These are phyloP conservation scores for Vachellia pachyceras DNA, from an alignment of 306 rosid genomes.

Conservation along the genomic window DNA sequence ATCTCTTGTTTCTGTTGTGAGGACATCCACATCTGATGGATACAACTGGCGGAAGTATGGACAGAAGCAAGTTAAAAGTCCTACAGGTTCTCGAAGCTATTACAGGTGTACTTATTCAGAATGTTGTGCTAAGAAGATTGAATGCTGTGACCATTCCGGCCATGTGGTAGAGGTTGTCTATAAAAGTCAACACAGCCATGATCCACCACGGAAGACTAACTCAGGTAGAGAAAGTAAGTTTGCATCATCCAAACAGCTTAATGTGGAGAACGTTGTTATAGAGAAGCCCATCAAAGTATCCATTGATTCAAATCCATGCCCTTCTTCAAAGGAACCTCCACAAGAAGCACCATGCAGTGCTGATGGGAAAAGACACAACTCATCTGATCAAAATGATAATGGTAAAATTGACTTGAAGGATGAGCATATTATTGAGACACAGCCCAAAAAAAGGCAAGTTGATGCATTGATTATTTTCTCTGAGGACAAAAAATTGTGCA, in stretches of 20 bases:
- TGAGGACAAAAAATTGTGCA: background rate
- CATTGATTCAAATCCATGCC: constrained; percentile 55
- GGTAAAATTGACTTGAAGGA: constrained; percentile 54
- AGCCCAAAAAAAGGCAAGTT: constrained; percentile 73
- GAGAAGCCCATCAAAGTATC: constrained; percentile 48
- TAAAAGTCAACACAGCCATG: constrained; percentile 81
- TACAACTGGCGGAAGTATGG: constrained; percentile 94
- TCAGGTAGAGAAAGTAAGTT: constrained; percentile 51
- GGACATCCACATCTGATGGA: constrained; percentile 75
- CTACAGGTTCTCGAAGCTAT: constrained; percentile 84
- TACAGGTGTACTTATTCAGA: constrained; percentile 76
- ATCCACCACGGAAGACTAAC: constrained; percentile 67
- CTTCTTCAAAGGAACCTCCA: constrained; percentile 54
- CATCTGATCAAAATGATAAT: constrained; percentile 48
- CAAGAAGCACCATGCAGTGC: constrained; percentile 47
- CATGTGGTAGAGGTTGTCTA: constrained; percentile 59
- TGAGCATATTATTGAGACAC: constrained; percentile 55
- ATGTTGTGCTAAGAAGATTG: constrained; percentile 79
- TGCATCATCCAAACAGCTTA: constrained; percentile 46
- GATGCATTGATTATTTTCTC: constrained; percentile 26
- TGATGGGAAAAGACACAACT: constrained; percentile 55
- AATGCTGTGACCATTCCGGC: constrained; percentile 73
- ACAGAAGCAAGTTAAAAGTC: constrained; percentile 94
- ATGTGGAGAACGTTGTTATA: constrained; percentile 41
- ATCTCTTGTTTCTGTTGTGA: constrained; percentile 51